Percentiles rank a stretch among this genome's conserved stretches.
Evolutionary conservation across 106 monocot genomes (phyloP).

Genomic region (Vanilla planifolia): DNA sequence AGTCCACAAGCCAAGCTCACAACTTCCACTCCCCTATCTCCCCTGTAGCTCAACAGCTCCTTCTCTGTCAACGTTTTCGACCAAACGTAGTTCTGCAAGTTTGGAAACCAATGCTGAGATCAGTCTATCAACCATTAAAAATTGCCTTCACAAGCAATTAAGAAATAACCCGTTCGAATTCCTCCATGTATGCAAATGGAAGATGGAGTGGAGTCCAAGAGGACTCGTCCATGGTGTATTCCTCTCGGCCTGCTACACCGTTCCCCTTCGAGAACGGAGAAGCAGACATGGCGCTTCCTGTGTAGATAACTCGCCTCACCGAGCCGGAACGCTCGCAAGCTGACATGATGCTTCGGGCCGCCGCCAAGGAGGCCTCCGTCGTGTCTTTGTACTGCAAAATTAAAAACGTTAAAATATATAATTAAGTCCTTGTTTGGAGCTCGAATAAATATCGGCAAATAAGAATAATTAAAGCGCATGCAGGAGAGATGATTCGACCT

Average conservation of each 20-base stretch:
- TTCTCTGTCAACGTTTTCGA: constrained; percentile 42
- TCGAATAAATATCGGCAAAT: too few relatives aligned
- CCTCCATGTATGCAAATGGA: constrained; percentile 11
- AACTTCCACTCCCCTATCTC: constrained; percentile 20
- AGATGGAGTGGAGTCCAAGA: constrained; percentile 52
- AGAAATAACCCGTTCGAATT: constrained; percentile 4
- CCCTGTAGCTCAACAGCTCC: constrained; percentile 12
- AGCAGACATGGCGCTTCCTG: constrained; percentile 15
- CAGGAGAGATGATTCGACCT: constrained; percentile 10
- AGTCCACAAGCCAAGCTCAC: constrained; percentile 40
- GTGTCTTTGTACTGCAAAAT: constrained; percentile 7
- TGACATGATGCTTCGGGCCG: neutral
- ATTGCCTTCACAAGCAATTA: too few relatives aligned
- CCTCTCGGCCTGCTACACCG: constrained; percentile 16
- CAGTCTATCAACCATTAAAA: neutral
- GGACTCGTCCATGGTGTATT: constrained; percentile 47
- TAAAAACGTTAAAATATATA: neutral
- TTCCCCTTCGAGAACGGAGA: constrained; percentile 20
- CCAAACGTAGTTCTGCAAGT: constrained; percentile 8
- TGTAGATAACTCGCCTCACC: constrained; percentile 30
- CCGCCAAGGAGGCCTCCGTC: constrained; percentile 8
- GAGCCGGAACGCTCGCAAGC: neutral
- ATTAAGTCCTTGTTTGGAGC: neutral
- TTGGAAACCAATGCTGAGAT: neutral
- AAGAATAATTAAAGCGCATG: neutral